Evolutionary conservation across 2,329 filamentous ascomycete genomes (phyloP), one percentile per base, ranked within the genome.

Genomic region (Sclerotinia borealis): DNA sequence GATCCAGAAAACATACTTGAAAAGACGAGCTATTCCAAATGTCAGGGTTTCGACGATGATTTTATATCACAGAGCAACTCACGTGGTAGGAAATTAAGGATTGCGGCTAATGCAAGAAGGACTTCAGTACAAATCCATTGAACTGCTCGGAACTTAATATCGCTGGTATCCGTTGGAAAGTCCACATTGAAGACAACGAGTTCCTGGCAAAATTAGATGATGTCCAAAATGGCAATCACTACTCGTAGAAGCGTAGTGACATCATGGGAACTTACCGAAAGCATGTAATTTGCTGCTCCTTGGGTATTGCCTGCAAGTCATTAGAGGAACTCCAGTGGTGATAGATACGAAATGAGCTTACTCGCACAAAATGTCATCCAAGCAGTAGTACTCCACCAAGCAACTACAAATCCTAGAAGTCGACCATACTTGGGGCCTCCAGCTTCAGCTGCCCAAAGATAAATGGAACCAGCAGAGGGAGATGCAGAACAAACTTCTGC

Each of bases 391-490:
- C 54, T 66, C 65, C 65, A 66, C 50, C 59, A 61, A 22, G 65
- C 65, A 27, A 66, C 65, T 2, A 66, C 17, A 13, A 66, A 66
- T 50, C 59, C 61, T 27, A 66, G 49, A 45, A 66, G 49, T 34
- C 65, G 59, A 3, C 65, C 65, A 52, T 65, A 55, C 41, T 65
- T 66, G 27, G 41, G 34, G 31, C 64, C 63, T 22, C 65, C 59
- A 25, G 65, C 61, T 56, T 59, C 52, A 27, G 61, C 56, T 9
- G 65, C 65, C 65, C 65, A 66, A 13, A 60, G 54, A 59, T 66
- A 66, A 25, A 66, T 66, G 15, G 65, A 66, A n/a, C 65, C 65
- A 41, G 65, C 65, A 31, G 65, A 56, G 9, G 65, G 63, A 15
- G 61, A 66, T 10, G 63, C 59, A 7, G 63, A 65, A 41, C 65